A percentile compares a stretch with the other conserved stretches of the same genome.
Evolutionary conservation across 805 yeast species (phyloP).

Genomic region (Priceomyces melissophilus): DNA sequence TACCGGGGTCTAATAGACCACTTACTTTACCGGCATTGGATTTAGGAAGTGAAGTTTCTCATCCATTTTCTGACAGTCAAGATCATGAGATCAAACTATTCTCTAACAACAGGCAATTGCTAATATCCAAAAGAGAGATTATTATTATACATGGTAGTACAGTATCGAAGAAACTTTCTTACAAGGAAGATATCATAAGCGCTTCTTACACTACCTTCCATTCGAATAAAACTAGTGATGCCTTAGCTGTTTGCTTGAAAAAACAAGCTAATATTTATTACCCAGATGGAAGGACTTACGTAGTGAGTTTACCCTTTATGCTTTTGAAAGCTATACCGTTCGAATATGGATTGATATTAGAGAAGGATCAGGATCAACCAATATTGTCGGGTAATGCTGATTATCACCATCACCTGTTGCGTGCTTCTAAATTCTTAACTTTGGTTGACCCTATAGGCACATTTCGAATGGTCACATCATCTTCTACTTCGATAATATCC

Average conservation of each 20-base stretch:
- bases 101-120: constrained; percentile 31
- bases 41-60: constrained; percentile 21
- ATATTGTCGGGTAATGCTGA: constrained; percentile 6
- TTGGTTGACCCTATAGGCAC: constrained; percentile 73
- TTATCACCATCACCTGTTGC: constrained; percentile 19
- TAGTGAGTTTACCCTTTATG: constrained; percentile 67
- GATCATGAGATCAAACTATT: constrained; percentile 20
- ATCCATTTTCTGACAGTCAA: constrained; percentile 17
- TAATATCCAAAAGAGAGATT: constrained; percentile 37
- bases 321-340: constrained; percentile 60
- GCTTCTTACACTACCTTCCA: constrained; percentile 61
- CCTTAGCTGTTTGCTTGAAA: constrained; percentile 56
- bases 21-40: constrained; percentile 32
- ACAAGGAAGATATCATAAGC: constrained; percentile 48
- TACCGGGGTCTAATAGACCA: constrained; percentile 1
- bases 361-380: constrained; percentile 36
- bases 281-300: constrained; percentile 54
- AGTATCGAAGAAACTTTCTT: constrained; percentile 46
- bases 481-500: constrained; percentile 64
- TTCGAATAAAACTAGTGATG: constrained; percentile 9
- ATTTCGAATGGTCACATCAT: constrained; percentile 65
- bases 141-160: constrained; percentile 47
- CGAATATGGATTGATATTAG: constrained; percentile 65
- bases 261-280: constrained; percentile 64
- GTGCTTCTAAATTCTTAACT: constrained; percentile 51